Conservation (phyloP, 2,329 filamentous ascomycete species). For the Xylariaceae sp. region DNA sequence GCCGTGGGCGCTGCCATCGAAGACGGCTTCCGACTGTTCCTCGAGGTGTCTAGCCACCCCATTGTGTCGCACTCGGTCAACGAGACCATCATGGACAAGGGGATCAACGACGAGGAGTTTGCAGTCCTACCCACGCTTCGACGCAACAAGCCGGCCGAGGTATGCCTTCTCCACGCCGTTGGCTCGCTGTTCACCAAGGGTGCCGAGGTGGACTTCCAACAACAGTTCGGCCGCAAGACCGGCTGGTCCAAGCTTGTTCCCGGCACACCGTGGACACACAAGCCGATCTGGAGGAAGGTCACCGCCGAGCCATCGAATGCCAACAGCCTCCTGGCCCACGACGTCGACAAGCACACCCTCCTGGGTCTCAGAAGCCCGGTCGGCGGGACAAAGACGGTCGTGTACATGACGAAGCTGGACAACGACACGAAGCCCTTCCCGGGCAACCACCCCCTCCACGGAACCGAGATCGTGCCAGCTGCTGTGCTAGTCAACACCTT, state of each 20-base stretch:
- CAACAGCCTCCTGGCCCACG: conserved; percentile 18
- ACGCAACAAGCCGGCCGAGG: conserved; percentile 23
- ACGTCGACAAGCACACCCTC: conserved; percentile 33
- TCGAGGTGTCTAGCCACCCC: conserved; percentile 39
- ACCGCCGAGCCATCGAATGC: conserved; percentile 5
- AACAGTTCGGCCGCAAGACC: conserved; percentile 3
- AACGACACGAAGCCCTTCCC: conserved; percentile 38
- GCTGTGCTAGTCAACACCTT: conserved; percentile 36
- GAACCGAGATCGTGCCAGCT: conserved; percentile 39
- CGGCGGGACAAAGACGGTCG: conserved; percentile 24
- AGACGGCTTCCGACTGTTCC: conserved; percentile 35
- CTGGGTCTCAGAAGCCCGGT: conserved; percentile 29
- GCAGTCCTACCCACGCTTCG: conserved; percentile 30
- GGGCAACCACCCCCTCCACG: conserved; percentile 33
- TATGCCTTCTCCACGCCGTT: conserved; percentile 2
- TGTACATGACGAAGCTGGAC: conserved; percentile 34
- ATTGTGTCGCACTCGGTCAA: conserved; percentile 37
- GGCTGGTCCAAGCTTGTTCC: conserved; percentile 17
- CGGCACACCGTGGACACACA: conserved; percentile 17
- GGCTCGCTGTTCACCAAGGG: conserved; percentile 4
- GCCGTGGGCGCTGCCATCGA: conserved; percentile 30
- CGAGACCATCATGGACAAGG: conserved; percentile 32
- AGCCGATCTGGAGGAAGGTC: conserved; percentile 26
- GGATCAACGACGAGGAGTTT: conserved; percentile 25
- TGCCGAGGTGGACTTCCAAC: conserved; percentile 4